Conservation (phyloP, 768 basidiomycete species). For the Lactarius indigo region DNA sequence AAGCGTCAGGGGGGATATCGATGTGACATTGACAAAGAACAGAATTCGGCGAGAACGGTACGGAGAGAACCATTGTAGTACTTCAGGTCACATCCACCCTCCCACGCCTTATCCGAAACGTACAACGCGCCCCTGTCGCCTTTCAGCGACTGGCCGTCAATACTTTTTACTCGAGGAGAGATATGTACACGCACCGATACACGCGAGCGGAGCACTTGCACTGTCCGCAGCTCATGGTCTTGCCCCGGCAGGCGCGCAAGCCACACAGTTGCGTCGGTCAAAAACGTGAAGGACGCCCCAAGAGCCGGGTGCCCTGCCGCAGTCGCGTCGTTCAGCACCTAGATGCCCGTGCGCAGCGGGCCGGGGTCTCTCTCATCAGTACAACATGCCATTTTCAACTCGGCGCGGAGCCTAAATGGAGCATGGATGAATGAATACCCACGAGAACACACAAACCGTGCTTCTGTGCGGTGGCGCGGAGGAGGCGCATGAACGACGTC, state of each 20-base stretch:
- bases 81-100: neutral
- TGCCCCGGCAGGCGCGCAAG: constrained; percentile 35
- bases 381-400: neutral
- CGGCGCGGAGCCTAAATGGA: neutral
- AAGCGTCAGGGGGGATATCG: neutral
- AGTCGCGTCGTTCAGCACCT: constrained; percentile 47
- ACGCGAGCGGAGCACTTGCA: constrained; percentile 32
- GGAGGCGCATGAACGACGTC: constrained; percentile 64
- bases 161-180: neutral
- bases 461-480: constrained; percentile 47
- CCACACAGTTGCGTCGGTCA: constrained; percentile 77
- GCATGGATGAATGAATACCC: constrained; percentile 27
- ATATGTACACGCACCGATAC: constrained; percentile 25
- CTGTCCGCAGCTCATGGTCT: constrained; percentile 25
- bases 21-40: neutral
- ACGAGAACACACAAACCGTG: constrained; percentile 53
- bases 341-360: neutral
- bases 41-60: neutral
- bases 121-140: neutral
- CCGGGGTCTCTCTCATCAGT: neutral
- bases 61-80: neutral
- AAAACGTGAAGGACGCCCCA: constrained; percentile 69
- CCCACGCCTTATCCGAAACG: constrained; percentile 16
- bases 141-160: constrained; percentile 5
- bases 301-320: constrained; percentile 62